Base-by-base conservation (phyloP, 2,329 filamentous ascomycete species). In the Cladophialophora bantiana region DNA sequence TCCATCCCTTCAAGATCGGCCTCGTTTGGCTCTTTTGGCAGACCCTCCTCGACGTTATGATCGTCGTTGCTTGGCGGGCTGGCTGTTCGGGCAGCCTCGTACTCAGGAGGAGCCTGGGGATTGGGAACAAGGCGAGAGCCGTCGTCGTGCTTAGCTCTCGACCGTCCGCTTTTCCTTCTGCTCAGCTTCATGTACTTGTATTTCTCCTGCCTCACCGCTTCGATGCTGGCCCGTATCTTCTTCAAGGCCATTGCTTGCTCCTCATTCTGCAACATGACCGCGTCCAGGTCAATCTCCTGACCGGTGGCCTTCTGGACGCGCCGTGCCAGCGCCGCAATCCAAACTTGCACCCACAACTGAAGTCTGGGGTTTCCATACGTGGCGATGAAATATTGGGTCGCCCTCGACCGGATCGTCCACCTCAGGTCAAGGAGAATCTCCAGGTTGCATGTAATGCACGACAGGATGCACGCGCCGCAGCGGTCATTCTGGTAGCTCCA, bases 381-480 rank as follows among this genome's bases (percentile, higher is more conserved):
- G 2, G 58, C 65, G 26, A 69, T 59, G 53, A 62, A 65, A 45
- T 34, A 54, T 32, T 45, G 58, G 7, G 65, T 66, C 12, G 64
- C 60, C 18, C 69, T 68, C 9, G 67, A 69, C 45, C 55, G 50
- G 20, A 71, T 40, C 2, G 59, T 52, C 20, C 65, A 68, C 31
- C 77, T 74, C 10, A 81, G 68, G 52, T 78, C 74, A 18, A 72
- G 72, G 15, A 81, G 40, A 1, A 67, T 67, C 1, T 68, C 48
- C 3, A 73, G 71, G 56, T 77, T 67, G 0, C 65, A 59, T 1
- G 73, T 72, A 12, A 81, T 70, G 0, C 76, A 72, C 6, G 75
- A 71, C 9, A 81, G 50, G 57, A 80, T 78, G 54, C 79, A 81
- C 0, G 76, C 79, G 34, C 77, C 69, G 65, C 79, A 81, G 7